A percentile compares a stretch with the other conserved stretches of the same genome.
Conservation (phyloP, 345 rosid species). For the Bretschneidera sinensis region DNA sequence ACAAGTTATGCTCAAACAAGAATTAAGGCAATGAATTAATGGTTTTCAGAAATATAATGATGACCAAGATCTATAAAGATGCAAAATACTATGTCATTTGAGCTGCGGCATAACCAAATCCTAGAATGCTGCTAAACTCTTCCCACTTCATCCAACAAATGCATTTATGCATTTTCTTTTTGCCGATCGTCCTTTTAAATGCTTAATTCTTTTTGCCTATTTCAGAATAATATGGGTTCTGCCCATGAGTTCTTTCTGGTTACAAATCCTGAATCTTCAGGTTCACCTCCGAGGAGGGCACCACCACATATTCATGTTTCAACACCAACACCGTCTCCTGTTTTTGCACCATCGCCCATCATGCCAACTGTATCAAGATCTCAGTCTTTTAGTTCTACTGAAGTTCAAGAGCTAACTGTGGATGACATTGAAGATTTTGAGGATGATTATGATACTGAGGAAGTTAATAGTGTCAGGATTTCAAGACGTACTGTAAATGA, state of each 20-base stretch:
- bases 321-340: slow-evolving; percentile 40
- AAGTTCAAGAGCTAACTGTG: slow-evolving; percentile 76
- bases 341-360: slow-evolving; percentile 44
- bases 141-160: neutral
- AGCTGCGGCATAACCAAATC: neutral
- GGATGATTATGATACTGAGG: slow-evolving; percentile 65
- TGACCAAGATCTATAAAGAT: neutral
- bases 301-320: slow-evolving; percentile 66
- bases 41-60: neutral
- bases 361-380: slow-evolving; percentile 49
- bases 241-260: slow-evolving; percentile 85
- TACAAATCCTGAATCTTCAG: slow-evolving; percentile 74
- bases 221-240: slow-evolving; percentile 65
- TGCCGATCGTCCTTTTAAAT: slow-evolving; percentile 1
- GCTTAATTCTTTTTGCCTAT: slow-evolving; percentile 14
- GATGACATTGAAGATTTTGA: slow-evolving; percentile 99
- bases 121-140: too few relatives aligned
- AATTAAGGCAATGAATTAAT: neutral
- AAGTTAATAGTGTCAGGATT: slow-evolving; percentile 57
- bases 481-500: slow-evolving; percentile 68
- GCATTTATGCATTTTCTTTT: neutral
- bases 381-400: slow-evolving; percentile 67
- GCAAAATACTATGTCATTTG: neutral
- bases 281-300: slow-evolving; percentile 90
- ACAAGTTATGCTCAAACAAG: too few relatives aligned